Percentiles rank a stretch among this genome's conserved stretches.
These are phyloP conservation scores for Coemansia sp. DNA, from an alignment of 192 early-diverging fungal species.

Conservation along the genomic window DNA sequence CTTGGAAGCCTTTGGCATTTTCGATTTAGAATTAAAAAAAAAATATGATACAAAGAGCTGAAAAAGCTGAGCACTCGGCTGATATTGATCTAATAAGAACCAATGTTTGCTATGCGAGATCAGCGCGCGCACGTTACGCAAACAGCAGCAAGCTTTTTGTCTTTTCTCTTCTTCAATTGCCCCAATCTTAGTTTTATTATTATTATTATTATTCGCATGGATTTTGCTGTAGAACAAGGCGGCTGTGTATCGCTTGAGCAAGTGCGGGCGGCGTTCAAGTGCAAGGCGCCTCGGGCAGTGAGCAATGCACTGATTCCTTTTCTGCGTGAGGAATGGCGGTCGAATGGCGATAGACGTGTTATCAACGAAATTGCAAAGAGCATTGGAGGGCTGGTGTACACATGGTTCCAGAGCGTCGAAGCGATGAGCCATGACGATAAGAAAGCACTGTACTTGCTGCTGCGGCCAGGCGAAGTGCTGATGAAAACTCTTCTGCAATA, in stretches of 20 bases:
- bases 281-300: slow-evolving; percentile 29
- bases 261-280: slow-evolving; percentile 32
- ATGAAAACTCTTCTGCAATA: slow-evolving; percentile 48
- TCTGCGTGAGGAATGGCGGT: slow-evolving; percentile 27
- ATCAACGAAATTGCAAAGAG: slow-evolving; percentile 36
- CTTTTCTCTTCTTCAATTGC: background rate
- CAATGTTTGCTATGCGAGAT: background rate
- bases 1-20: slow-evolving; percentile 28
- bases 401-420: slow-evolving; percentile 43
- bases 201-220: background rate
- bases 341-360: slow-evolving; percentile 28
- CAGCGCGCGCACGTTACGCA: background rate
- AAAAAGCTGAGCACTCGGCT: no score
- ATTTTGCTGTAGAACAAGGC: background rate
- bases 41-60: background rate
- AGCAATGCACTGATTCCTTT: slow-evolving; percentile 27
- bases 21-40: background rate
- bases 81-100: background rate
- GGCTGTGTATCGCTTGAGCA: slow-evolving; percentile 31
- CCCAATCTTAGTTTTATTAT: background rate
- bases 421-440: slow-evolving; percentile 33
- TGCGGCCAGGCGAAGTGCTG: slow-evolving; percentile 34
- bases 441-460: slow-evolving; percentile 25
- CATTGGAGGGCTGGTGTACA: slow-evolving; percentile 23
- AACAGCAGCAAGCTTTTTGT: background rate